Conservation (phyloP, 306 rosid species). For the Quercus parvula region DNA sequence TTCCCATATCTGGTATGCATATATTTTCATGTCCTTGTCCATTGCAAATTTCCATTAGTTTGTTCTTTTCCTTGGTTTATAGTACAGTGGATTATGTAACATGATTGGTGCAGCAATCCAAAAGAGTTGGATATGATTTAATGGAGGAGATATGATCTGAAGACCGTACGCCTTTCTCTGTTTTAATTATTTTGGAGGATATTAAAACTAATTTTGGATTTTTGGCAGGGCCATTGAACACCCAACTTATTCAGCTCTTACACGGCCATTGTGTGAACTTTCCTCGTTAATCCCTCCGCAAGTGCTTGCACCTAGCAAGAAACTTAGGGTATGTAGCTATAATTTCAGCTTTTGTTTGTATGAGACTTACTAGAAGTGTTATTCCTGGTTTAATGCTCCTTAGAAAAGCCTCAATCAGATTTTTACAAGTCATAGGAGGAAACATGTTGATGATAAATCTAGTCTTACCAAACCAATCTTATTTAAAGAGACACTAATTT, state of each 20-base stretch:
- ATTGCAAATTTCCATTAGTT: slow-evolving; percentile 11
- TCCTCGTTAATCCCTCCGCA: slow-evolving; percentile 91
- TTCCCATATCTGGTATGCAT: slow-evolving; percentile 81
- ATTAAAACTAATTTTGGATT: neutral
- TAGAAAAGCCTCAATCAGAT: neutral
- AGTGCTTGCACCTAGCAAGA: slow-evolving; percentile 84
- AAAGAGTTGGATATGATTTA: neutral
- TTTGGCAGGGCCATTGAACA: slow-evolving; percentile 95
- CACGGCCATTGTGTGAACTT: slow-evolving; percentile 95
- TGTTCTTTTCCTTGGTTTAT: neutral
- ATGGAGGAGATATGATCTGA: neutral
- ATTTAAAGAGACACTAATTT: no score
- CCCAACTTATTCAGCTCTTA: slow-evolving; percentile 96
- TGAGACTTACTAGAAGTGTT: neutral
- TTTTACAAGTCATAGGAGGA: neutral
- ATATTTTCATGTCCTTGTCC: slow-evolving; percentile 17
- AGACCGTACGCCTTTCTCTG: neutral
- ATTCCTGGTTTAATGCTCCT: neutral
- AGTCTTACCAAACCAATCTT: no score
- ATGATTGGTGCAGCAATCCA: neutral
- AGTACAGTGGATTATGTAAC: neutral
- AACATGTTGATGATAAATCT: no score
- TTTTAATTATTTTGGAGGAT: neutral
- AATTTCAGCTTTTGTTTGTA: slow-evolving; percentile 3
- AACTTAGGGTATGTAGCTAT: slow-evolving; percentile 75